Evolutionary conservation across 73 alveolate genomes (phyloP), one percentile per base, ranked within the genome.

Genomic region (Paramecium octaurelia): DNA sequence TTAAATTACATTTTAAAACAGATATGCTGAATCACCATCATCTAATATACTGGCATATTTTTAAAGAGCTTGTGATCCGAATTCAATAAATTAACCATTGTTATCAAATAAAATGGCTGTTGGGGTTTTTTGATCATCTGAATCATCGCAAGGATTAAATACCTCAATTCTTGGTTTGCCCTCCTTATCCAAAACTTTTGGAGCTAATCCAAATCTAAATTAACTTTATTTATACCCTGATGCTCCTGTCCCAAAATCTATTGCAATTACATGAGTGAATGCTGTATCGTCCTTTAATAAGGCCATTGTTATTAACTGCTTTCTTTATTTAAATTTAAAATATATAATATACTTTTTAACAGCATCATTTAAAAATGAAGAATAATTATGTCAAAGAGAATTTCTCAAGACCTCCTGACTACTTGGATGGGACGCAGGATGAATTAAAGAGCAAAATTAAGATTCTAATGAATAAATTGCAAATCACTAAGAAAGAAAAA

Each of bases 241-340:
- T n/a, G 99, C 99, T 12, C 99, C 99, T 7, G 99, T 98, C 1
- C 99, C 99, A 88, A 98, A 98, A 86, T 98, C 99, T 64, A 98
- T 98, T 24, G 99, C 99, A 24, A 98, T 97, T 43, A 98, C 99
- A 92, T 98, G 99, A 36, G 99, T 97, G 93, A 94, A 98, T 43
- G 96, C 97, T 11, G 97, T 93, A 88, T 98, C 99, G 86, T 98
- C 99, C 95, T 97, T 95, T 75, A 97, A 93, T 87, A 96, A 92
- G 86, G 99, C 99, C 99, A 97, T 97, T 21, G 29, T 27, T 48
- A 90, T 38, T 90, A 76, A 34, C 84, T 60, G 85, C 87, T 54
- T 54, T 57, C 12, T 11, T 83, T 23, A 40, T 77, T 86, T 89
- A 70, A 70, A 70, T 89, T 89, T 54, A 87, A 60, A 77, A 24